Conservation (phyloP, 2,329 filamentous ascomycete species). For the Colletotrichum tropicale region DNA sequence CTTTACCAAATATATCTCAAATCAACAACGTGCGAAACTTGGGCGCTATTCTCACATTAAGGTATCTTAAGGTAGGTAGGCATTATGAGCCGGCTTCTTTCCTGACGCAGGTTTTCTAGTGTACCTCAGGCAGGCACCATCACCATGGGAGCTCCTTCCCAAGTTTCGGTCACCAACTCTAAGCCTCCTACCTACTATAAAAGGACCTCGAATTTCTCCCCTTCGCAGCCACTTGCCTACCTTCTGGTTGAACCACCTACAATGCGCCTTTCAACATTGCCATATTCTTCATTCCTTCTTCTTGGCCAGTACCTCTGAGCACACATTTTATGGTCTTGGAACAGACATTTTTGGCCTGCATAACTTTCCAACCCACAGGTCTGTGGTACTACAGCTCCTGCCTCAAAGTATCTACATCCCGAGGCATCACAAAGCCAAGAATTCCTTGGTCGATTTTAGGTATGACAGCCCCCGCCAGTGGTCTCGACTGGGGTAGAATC, state of each 20-base stretch:
- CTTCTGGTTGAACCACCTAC: background rate
- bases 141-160: background rate
- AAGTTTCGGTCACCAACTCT: background rate
- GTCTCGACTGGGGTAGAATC: conserved; percentile 9
- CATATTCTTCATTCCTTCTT: background rate
- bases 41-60: too few relatives aligned
- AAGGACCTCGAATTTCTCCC: background rate
- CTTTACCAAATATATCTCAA: too few relatives aligned
- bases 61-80: too few relatives aligned
- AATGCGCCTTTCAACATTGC: background rate
- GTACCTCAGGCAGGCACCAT: background rate
- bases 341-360: background rate
- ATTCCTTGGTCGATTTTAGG: background rate
- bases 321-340: background rate
- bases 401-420: background rate
- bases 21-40: too few relatives aligned
- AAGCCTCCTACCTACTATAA: background rate
- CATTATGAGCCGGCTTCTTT: background rate
- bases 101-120: background rate
- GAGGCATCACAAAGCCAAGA: background rate
- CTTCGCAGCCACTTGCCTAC: background rate
- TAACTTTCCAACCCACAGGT: background rate
- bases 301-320: background rate
- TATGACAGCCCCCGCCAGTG: background rate
- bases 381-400: background rate